A percentile compares a stretch with the other conserved stretches of the same genome.
phyloP scores from a whole-genome alignment of 2,329 filamentous ascomycete genomes.

The Aspergillus candidus region DNA sequence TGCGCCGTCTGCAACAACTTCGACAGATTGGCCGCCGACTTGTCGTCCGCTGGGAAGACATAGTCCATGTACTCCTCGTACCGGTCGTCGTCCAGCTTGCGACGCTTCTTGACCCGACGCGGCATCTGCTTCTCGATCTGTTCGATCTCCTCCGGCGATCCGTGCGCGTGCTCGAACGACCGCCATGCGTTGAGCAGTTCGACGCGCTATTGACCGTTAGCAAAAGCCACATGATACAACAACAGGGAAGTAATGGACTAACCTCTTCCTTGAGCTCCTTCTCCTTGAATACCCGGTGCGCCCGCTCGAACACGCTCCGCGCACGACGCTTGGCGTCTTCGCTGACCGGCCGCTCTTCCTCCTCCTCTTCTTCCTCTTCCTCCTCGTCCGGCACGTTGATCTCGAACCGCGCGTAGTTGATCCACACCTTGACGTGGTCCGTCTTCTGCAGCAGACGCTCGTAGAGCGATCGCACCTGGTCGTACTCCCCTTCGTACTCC shows the following conservation, averaged over 20 bases:
- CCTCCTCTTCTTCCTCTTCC: conserved; percentile 51
- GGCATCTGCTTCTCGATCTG: conserved; percentile 92
- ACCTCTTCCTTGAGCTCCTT: conserved; percentile 84
- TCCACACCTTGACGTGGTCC: conserved; percentile 99
- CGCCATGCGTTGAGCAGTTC: conserved; percentile 87
- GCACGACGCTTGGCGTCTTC: conserved; percentile 79
- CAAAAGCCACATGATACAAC: neutral
- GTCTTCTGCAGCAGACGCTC: conserved; percentile 89
- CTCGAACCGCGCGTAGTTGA: conserved; percentile 96
- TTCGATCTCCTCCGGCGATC: conserved; percentile 66
- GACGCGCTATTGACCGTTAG: conserved; percentile 54
- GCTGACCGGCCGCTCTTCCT: conserved; percentile 57
- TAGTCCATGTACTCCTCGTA: conserved; percentile 98
- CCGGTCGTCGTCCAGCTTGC: conserved; percentile 83
- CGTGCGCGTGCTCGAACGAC: conserved; percentile 83
- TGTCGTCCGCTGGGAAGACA: conserved; percentile 91
- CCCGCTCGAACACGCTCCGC: conserved; percentile 75
- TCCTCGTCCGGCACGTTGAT: conserved; percentile 79
- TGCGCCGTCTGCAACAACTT: conserved; percentile 80
- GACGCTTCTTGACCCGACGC: conserved; percentile 81
- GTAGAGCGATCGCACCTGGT: conserved; percentile 72
- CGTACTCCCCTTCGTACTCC: conserved; percentile 89
- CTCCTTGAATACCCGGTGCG: conserved; percentile 80
- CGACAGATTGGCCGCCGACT: conserved; percentile 74
- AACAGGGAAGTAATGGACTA: conserved; percentile 17